These are phyloP conservation scores for Coriaria nepalensis DNA, from an alignment of 306 rosid genomes.

Conservation along the genomic window DNA sequence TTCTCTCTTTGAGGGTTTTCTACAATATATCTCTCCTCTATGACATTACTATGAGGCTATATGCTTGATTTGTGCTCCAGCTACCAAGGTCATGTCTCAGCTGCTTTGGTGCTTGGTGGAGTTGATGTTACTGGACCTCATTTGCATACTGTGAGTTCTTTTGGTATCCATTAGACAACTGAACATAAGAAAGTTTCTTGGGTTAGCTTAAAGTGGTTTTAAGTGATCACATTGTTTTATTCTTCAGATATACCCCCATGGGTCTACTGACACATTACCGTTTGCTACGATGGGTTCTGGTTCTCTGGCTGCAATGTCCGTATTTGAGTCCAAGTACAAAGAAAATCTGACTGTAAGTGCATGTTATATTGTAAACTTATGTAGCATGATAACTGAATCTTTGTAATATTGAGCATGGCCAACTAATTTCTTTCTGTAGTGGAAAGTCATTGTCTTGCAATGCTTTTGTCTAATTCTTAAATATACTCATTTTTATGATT, in stretches of 20 bases:
- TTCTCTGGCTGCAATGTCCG: constrained; percentile 50
- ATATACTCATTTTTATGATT: no score
- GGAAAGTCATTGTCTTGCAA: no score
- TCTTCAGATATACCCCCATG: constrained; percentile 75
- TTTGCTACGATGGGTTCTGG: constrained; percentile 57
- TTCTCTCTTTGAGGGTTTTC: background rate
- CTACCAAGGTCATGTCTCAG: constrained; percentile 71
- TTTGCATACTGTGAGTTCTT: constrained; percentile 68
- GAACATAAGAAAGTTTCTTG: constrained; percentile 3
- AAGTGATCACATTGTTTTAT: background rate
- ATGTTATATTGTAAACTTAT: background rate
- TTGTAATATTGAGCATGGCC: background rate
- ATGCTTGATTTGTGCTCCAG: constrained; percentile 24
- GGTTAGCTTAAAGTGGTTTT: constrained; percentile 8
- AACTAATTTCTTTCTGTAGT: background rate
- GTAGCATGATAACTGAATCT: no score
- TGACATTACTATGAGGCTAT: constrained; percentile 4
- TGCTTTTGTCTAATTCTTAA: no score
- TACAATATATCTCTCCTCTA: background rate
- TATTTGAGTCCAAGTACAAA: constrained; percentile 52
- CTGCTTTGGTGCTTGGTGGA: constrained; percentile 97
- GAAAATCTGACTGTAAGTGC: constrained; percentile 55
- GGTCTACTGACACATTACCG: constrained; percentile 68
- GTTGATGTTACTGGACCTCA: constrained; percentile 93
- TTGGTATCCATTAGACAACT: constrained; percentile 3